Evolutionary conservation across 2,329 filamentous ascomycete genomes (phyloP), one percentile per base, ranked within the genome.

Genomic region (Orbilia javanica): DNA sequence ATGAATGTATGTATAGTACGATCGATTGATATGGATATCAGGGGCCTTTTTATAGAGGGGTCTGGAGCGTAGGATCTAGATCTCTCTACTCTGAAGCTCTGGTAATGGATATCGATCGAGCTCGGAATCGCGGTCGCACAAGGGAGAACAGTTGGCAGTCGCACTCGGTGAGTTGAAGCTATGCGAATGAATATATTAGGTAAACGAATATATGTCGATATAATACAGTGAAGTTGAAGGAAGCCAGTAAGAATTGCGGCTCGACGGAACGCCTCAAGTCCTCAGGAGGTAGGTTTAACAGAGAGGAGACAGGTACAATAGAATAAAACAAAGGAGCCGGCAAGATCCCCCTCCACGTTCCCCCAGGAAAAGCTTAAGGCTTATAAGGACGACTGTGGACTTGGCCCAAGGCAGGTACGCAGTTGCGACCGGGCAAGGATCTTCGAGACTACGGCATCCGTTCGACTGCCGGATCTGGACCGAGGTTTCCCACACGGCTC

Each of bases 391-490:
- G 29, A 7, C 29, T 7, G 29, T 7, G 7, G 36, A 13, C 36
- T 39, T 39, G 11, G 36, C 13, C 36, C 36, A 13, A 13, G 36
- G 13, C 36, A 39, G 22, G 42, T 46, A 4, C 42, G 31, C 31
- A 36, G 31, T 36, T 11, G n/a, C n/a, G n/a, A n/a, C n/a, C n/a
- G n/a, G n/a, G n/a, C n/a, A n/a, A n/a, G n/a, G n/a, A n/a, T n/a
- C n/a, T n/a, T 15, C 44, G 20, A 25, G 13, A 18, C 15, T 18
- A 18, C 25, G 18, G 29, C 39, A 64, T 64, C 39, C 64, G 52
- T 42, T n/a, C 22, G 15, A 44, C 42, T 48, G 72, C 64, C 72
- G 64, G 69, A 55, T 39, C 72, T 69, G 72, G 64, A 42, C 72
- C 72, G 72, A 76, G 72, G 72, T 57, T 39, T 44, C 46, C 18